Percentiles rank a stretch among this genome's conserved stretches.
Evolutionary conservation across 106 monocot species (phyloP).

Genomic region (Dendrobium catenatum): DNA sequence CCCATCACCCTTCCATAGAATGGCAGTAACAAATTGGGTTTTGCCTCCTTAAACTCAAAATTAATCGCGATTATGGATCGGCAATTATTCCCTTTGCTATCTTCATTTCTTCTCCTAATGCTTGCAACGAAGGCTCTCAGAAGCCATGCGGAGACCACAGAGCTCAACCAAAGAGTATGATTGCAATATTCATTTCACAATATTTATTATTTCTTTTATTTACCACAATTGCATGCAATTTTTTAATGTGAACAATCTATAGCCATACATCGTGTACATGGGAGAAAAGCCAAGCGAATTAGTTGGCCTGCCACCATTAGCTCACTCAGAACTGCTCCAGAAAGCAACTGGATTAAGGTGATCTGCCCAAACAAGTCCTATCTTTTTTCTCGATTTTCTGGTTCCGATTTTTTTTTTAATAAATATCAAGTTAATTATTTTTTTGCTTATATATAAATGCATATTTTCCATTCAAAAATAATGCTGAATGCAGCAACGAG

Average conservation of each 20-base stretch:
- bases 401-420: no score
- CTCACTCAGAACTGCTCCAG: background rate
- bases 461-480: background rate
- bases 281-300: background rate
- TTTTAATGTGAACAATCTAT: background rate
- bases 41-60: no score
- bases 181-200: no score
- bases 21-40: no score
- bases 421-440: no score
- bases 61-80: no score
- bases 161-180: background rate
- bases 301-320: background rate
- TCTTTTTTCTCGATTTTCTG: background rate
- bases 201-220: no score
- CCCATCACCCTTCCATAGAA: no score
- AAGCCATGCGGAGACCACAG: background rate
- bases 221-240: background rate
- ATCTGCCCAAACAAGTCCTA: no score
- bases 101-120: no score
- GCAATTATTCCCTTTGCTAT: background rate
- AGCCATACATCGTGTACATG: constrained; percentile 2
- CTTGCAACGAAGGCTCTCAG: background rate
- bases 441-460: background rate
- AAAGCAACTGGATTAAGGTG: background rate
- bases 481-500: background rate